Conservation (phyloP, 2,329 filamentous ascomycete species). For the Lachnellula hyalina region DNA sequence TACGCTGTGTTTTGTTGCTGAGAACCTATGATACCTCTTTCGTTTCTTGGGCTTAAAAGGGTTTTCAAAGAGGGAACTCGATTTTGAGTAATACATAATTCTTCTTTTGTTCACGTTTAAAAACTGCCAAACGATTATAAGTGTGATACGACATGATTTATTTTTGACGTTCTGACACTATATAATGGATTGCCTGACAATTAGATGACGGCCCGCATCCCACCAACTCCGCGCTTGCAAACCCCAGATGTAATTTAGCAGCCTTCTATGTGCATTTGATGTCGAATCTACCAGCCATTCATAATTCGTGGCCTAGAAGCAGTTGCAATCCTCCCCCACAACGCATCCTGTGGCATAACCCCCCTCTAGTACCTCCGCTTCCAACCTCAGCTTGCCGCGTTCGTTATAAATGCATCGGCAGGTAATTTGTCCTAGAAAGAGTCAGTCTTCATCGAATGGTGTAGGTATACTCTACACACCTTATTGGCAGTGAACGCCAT, state of each 20-base stretch:
- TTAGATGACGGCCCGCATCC: background rate
- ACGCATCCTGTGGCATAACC: background rate
- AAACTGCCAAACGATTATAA: background rate
- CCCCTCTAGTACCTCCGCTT: background rate
- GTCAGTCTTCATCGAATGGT: constrained; percentile 6
- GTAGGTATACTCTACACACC: constrained; percentile 40
- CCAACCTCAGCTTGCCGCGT: constrained; percentile 1
- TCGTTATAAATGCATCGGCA: constrained; percentile 40
- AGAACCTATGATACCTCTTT: constrained; percentile 10
- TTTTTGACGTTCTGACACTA: constrained; percentile 4
- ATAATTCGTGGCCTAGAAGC: background rate
- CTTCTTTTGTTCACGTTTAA: background rate
- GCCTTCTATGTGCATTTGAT: background rate
- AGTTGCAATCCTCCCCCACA: background rate
- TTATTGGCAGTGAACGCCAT: constrained; percentile 70
- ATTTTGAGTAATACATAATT: too few relatives aligned
- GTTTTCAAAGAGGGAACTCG: background rate
- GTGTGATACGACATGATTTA: background rate
- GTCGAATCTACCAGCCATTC: background rate
- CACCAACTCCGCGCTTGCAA: constrained; percentile 3
- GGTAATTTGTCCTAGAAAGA: constrained; percentile 40
- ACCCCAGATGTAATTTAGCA: background rate
- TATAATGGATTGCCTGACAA: constrained; percentile 1
- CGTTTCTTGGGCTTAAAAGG: background rate
- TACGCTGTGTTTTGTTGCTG: background rate